Evolutionary conservation across 345 rosid genomes (phyloP).

Genomic region (Excoecaria agallocha): DNA sequence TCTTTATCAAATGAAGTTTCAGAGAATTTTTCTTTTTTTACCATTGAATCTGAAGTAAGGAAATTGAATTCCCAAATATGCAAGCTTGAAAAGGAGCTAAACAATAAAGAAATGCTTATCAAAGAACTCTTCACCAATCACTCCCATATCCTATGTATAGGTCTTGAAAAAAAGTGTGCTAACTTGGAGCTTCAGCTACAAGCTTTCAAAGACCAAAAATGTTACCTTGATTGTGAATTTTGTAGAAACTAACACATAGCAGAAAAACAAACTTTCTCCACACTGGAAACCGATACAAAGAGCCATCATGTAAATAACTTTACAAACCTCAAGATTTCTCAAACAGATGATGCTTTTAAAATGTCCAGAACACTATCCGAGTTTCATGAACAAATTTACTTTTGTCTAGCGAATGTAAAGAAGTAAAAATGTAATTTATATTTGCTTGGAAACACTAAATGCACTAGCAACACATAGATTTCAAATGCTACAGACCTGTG

Average conservation of each 20-base stretch:
- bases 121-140: slow-evolving; percentile 28
- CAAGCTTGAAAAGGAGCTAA: slow-evolving; percentile 36
- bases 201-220: slow-evolving; percentile 31
- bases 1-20: slow-evolving; percentile 22
- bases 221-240: slow-evolving; percentile 38
- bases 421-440: slow-evolving; percentile 10
- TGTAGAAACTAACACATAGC: slow-evolving; percentile 19
- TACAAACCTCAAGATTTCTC: slow-evolving; percentile 16
- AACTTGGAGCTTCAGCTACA: slow-evolving; percentile 47
- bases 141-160: slow-evolving; percentile 21
- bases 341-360: slow-evolving; percentile 24
- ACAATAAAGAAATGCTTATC: slow-evolving; percentile 19
- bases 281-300: slow-evolving; percentile 26
- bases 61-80: slow-evolving; percentile 26
- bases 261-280: slow-evolving; percentile 19
- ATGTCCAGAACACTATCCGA: slow-evolving; percentile 27
- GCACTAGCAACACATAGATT: slow-evolving; percentile 21
- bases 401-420: slow-evolving; percentile 28
- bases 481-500: slow-evolving; percentile 17
- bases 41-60: slow-evolving; percentile 25
- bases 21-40: slow-evolving; percentile 16
- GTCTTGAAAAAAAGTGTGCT: slow-evolving; percentile 34
- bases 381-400: slow-evolving; percentile 37
- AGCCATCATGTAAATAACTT: slow-evolving; percentile 9
- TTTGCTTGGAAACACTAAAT: slow-evolving; percentile 7